Evolutionary conservation across 306 rosid species (phyloP).

Genomic region (Corylus avellana): DNA sequence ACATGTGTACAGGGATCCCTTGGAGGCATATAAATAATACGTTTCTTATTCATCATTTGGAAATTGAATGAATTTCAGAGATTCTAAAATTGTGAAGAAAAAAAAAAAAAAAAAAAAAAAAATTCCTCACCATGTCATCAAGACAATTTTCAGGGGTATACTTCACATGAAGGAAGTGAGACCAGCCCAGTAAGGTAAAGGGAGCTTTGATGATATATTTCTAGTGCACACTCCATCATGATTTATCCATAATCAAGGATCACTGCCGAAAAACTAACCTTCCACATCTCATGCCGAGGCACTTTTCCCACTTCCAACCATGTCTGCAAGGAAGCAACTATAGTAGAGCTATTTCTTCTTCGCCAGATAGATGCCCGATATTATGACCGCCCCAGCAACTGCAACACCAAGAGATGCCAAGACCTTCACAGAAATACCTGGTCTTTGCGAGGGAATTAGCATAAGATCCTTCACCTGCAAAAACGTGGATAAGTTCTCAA

Average conservation of each 20-base stretch:
- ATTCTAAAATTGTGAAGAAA: background rate
- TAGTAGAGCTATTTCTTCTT: slow-evolving; percentile 54
- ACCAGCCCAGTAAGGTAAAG: background rate
- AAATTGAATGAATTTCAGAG: background rate
- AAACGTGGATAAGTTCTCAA: background rate
- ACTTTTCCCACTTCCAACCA: background rate
- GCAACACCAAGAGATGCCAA: slow-evolving; percentile 56
- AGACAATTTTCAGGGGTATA: background rate
- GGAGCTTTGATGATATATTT: background rate
- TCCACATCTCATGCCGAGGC: background rate
- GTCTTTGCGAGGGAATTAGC: slow-evolving; percentile 55
- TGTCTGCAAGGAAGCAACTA: background rate
- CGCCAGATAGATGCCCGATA: slow-evolving; percentile 75
- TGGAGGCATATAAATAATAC: background rate
- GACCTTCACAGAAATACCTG: slow-evolving; percentile 40
- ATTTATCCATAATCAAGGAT: background rate
- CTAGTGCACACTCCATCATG: background rate
- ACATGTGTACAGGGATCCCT: background rate
- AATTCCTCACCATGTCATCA: background rate
- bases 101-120: background rate
- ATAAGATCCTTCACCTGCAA: slow-evolving; percentile 75
- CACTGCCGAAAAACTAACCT: background rate
- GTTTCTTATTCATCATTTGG: background rate
- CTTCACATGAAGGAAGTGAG: background rate
- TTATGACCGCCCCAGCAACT: slow-evolving; percentile 69